Conservation (phyloP, 345 rosid genomes). For the Microcos paniculata region DNA sequence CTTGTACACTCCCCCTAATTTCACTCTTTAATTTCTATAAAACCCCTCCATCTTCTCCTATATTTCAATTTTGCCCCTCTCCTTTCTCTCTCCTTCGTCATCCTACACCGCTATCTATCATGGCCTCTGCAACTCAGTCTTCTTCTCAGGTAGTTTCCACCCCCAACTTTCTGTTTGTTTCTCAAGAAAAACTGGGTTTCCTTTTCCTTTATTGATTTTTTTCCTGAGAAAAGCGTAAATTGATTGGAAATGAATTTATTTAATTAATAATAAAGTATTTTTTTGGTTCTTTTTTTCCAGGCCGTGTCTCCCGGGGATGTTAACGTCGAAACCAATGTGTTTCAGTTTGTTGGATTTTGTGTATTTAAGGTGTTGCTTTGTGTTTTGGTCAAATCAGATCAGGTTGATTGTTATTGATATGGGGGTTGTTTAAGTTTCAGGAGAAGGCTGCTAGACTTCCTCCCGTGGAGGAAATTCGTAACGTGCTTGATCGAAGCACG, state of each 20-base stretch:
- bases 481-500: constrained; percentile 55
- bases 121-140: constrained; percentile 75
- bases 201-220: constrained; percentile 1
- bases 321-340: constrained; percentile 43
- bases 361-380: not conserved
- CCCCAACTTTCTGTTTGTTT: not conserved
- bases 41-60: constrained; percentile 21
- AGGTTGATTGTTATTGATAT: constrained; percentile 13
- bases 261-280: constrained; percentile 6
- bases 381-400: too few relatives aligned
- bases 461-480: constrained; percentile 71
- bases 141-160: constrained; percentile 47
- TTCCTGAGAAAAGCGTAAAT: not conserved
- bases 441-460: constrained; percentile 82
- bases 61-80: constrained; percentile 30
- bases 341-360: constrained; percentile 35
- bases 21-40: constrained; percentile 30
- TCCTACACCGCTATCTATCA: constrained; percentile 33
- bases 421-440: constrained; percentile 37
- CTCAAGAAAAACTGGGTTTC: not conserved
- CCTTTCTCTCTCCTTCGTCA: constrained; percentile 19
- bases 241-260: not conserved
- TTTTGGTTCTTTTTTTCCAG: constrained; percentile 37
- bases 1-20: constrained; percentile 20
- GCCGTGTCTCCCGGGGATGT: constrained; percentile 55